phyloP scores from a whole-genome alignment of 2,329 filamentous ascomycete genomes.

The Nemania diffusa region DNA sequence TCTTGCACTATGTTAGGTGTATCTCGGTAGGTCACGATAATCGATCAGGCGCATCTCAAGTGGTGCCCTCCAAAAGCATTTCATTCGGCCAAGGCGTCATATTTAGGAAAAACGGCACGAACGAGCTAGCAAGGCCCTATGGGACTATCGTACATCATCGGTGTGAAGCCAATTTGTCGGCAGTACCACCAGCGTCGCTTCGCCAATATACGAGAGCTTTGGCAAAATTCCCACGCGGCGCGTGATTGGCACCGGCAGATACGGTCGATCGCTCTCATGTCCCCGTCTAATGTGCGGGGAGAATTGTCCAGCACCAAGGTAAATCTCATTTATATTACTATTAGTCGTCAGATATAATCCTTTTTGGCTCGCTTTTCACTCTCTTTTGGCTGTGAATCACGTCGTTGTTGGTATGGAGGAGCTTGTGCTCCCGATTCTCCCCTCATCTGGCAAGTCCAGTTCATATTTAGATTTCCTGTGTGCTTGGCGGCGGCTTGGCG shows the following conservation, averaged over 20 bases:
- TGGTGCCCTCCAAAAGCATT: neutral
- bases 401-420: neutral
- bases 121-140: neutral
- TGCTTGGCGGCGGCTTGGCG: conserved; percentile 16
- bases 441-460: neutral
- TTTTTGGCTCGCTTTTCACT: neutral
- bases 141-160: conserved; percentile 11
- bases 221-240: conserved; percentile 31
- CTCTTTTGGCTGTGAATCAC: neutral
- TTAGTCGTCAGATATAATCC: neutral
- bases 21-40: conserved; percentile 12
- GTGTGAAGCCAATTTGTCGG: conserved; percentile 33
- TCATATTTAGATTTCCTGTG: conserved; percentile 17
- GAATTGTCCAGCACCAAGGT: neutral
- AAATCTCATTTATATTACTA: conserved; percentile 32
- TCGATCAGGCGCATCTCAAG: conserved; percentile 5
- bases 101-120: conserved; percentile 21
- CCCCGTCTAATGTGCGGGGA: conserved; percentile 19
- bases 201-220: conserved; percentile 27
- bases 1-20: neutral
- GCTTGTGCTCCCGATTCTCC: conserved; percentile 9
- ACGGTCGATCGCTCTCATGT: neutral
- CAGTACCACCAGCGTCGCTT: conserved; percentile 25
- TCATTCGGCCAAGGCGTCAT: conserved; percentile 23
- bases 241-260: conserved; percentile 38